These are phyloP conservation scores for Camellia sinensis DNA, from an alignment of 148 eudicot genomes.

Conservation along the genomic window DNA sequence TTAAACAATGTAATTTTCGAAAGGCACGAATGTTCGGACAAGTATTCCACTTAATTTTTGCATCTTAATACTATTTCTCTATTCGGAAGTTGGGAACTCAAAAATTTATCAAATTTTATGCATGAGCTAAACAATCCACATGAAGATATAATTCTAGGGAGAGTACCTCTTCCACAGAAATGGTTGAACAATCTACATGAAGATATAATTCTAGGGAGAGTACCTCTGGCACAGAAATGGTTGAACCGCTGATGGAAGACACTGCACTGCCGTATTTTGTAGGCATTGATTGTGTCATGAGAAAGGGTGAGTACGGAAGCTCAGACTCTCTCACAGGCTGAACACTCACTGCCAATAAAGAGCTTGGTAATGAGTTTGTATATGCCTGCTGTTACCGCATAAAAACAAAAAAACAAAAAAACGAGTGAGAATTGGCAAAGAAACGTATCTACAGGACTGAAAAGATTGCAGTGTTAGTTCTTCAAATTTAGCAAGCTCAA, in stretches of 20 bases:
- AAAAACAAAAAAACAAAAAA: neutral
- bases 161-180: constrained; percentile 42
- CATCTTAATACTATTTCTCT: too few relatives aligned
- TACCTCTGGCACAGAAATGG: constrained; percentile 85
- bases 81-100: neutral
- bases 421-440: constrained; percentile 7
- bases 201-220: neutral
- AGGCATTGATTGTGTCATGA: constrained; percentile 57
- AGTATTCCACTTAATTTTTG: neutral
- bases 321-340: constrained; percentile 73
- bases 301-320: constrained; percentile 65
- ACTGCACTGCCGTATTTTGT: constrained; percentile 49
- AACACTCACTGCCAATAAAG: constrained; percentile 60
- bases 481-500: neutral
- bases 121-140: neutral
- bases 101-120: neutral
- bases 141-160: neutral
- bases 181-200: neutral
- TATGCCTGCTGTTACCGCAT: constrained; percentile 47
- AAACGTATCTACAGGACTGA: neutral
- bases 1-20: neutral
- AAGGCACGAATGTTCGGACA: too few relatives aligned
- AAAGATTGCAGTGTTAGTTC: neutral
- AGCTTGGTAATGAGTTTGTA: constrained; percentile 57
- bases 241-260: constrained; percentile 61